Base-by-base conservation (phyloP, 345 rosid genomes). In the Hibiscus mutabilis region DNA sequence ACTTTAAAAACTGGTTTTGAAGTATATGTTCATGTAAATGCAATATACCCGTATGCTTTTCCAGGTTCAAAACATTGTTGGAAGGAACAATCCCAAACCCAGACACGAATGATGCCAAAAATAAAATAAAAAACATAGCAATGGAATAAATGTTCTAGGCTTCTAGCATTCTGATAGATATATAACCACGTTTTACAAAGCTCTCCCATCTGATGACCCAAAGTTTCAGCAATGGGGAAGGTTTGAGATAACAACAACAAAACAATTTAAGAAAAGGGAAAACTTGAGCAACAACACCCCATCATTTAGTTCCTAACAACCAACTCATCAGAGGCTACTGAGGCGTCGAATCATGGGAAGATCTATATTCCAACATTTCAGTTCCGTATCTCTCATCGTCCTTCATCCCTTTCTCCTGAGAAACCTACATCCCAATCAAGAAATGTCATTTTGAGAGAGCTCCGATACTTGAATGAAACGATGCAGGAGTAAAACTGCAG, bases 331-430 rank as follows among this genome's bases (percentile, higher is more conserved):
- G 18, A 40, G 11, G 44, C 70, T 76, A 76, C 22, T 59, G 79
- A 49, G 53, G 77, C 18, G 78, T 59, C 74, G 67, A 55, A 44
- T 69, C 85, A 53, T 80, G 75, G 22, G 86, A 76, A 52, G 89
- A 81, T 52, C 71, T 81, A 74, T 88, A 84, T 62, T 84, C 84
- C 83, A 67, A 52, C 97, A 93, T 86, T 82, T 91, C 97, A 6
- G 60, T 76, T 82, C 74, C 80, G 82, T 85, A 89, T 79, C 93
- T 88, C 82, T 83, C 93, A 82, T 85, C 86, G 71, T 91, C 97
- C 84, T 80, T 77, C 68, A 82, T 46, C 57, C 93, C 88, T 77
- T 82, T 89, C 71, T 89, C 95, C 81, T 88, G 88, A 79, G 89
- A 90, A 67, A 82, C 84, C 93, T 89, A 84, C 74, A 56, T 49